Evolutionary conservation across 495 filamentous ascomycete genomes (phyloP).

Genomic region (Penicillium waksmanii): DNA sequence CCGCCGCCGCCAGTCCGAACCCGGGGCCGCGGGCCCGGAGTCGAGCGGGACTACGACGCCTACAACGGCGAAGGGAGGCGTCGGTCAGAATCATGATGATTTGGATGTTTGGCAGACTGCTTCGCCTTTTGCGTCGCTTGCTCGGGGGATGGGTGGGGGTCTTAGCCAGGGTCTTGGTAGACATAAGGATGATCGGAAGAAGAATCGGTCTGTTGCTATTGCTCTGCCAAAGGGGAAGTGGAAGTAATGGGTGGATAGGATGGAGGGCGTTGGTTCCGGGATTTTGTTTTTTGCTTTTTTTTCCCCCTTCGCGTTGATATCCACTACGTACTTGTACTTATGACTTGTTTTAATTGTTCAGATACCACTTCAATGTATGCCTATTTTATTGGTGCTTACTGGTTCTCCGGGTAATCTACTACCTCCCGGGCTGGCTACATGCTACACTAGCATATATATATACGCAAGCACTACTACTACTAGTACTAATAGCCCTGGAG

Average conservation of each 20-base stretch:
- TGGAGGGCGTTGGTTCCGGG: constrained; percentile 1
- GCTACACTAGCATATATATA: no score
- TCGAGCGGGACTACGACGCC: constrained; percentile 14
- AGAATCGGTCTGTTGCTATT: constrained; percentile 27
- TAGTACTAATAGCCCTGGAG: no score
- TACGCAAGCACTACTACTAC: no score
- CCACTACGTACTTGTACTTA: constrained; percentile 13
- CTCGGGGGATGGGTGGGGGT: constrained; percentile 48
- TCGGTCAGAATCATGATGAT: constrained; percentile 38
- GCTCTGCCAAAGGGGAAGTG: constrained; percentile 14
- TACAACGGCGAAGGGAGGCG: constrained; percentile 13
- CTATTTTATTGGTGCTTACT: no score
- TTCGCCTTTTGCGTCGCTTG: constrained; percentile 51
- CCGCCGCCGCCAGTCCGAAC: constrained; percentile 30
- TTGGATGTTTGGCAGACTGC: constrained; percentile 44
- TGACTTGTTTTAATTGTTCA: constrained; percentile 4
- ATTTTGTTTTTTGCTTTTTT: constrained; percentile 3
- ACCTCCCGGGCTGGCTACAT: no score
- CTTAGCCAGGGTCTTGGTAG: constrained; percentile 44
- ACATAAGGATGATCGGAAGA: constrained; percentile 36
- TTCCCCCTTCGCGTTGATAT: constrained; percentile 14
- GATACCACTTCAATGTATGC: constrained; percentile 9
- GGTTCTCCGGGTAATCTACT: no score
- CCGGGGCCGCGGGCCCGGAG: constrained; percentile 12
- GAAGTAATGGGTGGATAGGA: background rate